These are phyloP conservation scores for Globisporangium uncinulatum DNA, from an alignment of 352 stramenopile species.

Conservation along the genomic window DNA sequence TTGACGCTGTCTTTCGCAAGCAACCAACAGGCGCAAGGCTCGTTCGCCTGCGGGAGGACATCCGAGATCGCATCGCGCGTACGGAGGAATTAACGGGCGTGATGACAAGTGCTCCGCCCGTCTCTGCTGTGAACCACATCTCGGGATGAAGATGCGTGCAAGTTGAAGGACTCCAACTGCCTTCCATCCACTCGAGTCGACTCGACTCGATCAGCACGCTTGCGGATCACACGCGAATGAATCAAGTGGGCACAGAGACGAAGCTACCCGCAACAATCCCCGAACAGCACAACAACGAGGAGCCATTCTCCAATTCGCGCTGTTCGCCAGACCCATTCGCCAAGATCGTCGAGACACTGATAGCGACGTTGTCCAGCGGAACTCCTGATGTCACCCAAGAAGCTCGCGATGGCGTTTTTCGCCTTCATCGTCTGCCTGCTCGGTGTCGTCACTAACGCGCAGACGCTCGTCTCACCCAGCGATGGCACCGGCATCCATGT, in stretches of 20 bases:
- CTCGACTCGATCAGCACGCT: too few relatives aligned
- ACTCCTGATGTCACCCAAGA: slow-evolving; percentile 3
- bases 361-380: background rate
- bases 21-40: too few relatives aligned
- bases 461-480: slow-evolving; percentile 28
- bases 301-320: background rate
- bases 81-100: too few relatives aligned
- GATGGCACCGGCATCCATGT: slow-evolving; percentile 39
- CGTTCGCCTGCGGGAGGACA: background rate
- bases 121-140: background rate
- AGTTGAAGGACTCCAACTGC: slow-evolving; percentile 2
- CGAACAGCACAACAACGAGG: too few relatives aligned
- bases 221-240: too few relatives aligned
- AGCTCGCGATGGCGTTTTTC: background rate
- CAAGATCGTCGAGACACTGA: too few relatives aligned
- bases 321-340: background rate
- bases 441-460: slow-evolving; percentile 9
- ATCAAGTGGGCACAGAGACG: too few relatives aligned
- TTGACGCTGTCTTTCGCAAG: too few relatives aligned
- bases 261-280: too few relatives aligned
- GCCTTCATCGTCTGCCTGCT: slow-evolving; percentile 12
- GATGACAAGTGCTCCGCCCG: background rate
- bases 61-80: background rate
- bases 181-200: background rate
- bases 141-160: background rate